phyloP scores from a whole-genome alignment of 148 eudicot species.

The Rhododendron vialii region DNA sequence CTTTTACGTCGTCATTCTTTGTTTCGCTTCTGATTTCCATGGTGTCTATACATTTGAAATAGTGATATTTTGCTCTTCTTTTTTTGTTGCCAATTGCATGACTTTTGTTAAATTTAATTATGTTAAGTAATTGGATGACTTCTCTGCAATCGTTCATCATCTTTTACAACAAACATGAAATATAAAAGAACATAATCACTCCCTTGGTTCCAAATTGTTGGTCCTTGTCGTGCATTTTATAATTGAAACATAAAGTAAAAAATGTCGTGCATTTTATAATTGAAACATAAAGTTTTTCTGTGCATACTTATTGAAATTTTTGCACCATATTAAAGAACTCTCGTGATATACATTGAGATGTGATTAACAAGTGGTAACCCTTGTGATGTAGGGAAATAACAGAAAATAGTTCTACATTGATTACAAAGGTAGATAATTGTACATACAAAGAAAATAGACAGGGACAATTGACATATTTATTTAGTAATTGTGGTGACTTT shows the following conservation, averaged over 20 bases:
- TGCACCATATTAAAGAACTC: background rate
- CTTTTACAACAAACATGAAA: background rate
- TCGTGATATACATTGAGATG: background rate
- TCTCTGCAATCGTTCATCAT: background rate
- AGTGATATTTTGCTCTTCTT: background rate
- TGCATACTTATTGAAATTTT: background rate
- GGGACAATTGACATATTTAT: no score
- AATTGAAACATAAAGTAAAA: background rate
- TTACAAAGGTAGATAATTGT: background rate
- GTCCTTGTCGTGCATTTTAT: background rate
- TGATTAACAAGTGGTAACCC: background rate
- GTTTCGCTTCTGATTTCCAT: background rate
- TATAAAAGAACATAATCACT: background rate
- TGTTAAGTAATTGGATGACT: background rate
- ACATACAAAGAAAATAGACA: background rate
- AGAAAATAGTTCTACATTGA: background rate
- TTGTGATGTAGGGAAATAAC: background rate
- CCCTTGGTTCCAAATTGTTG: background rate
- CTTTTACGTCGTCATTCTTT: background rate
- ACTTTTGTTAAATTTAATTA: background rate
- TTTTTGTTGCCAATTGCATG: background rate
- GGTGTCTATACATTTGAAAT: background rate
- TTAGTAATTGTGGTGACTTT: no score
- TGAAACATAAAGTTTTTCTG: background rate
- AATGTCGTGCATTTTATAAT: background rate